Evolutionary conservation across 768 basidiomycete species (phyloP), one percentile per base, ranked within the genome.

Genomic region (Calocybe cyanea): DNA sequence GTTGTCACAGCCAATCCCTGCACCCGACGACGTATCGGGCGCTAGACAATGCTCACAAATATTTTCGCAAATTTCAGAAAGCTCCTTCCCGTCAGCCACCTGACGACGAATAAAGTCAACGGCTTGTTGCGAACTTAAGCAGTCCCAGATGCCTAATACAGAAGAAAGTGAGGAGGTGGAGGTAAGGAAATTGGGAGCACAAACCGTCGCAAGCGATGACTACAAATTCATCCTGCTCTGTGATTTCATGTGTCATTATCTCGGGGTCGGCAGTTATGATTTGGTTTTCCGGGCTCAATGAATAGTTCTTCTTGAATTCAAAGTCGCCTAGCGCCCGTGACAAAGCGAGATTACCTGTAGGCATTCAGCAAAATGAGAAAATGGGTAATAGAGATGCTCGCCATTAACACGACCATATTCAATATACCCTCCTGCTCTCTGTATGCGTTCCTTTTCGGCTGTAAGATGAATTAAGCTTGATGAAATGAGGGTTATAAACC

Each of bases 351-450:
- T 98, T 98, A 52, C 95, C 94, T 96, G 57, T 11, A 13, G 24
- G 36, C 21, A 38, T 45, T 49, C 45, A 41, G 23, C 48, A 38
- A 30, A 10, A 8, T 33, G 1, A 30, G 38, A 3, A n/a, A 14
- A 51, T 13, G 23, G 28, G 20, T 19, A 34, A 19, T 32, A 38
- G 7, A 35, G 34, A 50, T 43, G 61, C 69, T 45, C 39, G 92
- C 94, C 96, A 62, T 98, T 98, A 25, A 99, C 96, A 41, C 96
- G 87, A 25, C 93, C 94, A 59, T 82, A 97, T 63, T 98, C 93
- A 49, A 99, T 85, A 58, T 89, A 99, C 35, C 96, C 96, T 35
- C 96, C 96, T 21, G 93, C 96, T 28, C 78, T 83, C 25, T 80
- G 73, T 57, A 99, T 96, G 28, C 96, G 86, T 20, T 77, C 75